Percentiles rank a stretch among this genome's conserved stretches.
phyloP scores from a whole-genome alignment of 2,329 filamentous ascomycete genomes.

The Fusarium xyrophilum region DNA sequence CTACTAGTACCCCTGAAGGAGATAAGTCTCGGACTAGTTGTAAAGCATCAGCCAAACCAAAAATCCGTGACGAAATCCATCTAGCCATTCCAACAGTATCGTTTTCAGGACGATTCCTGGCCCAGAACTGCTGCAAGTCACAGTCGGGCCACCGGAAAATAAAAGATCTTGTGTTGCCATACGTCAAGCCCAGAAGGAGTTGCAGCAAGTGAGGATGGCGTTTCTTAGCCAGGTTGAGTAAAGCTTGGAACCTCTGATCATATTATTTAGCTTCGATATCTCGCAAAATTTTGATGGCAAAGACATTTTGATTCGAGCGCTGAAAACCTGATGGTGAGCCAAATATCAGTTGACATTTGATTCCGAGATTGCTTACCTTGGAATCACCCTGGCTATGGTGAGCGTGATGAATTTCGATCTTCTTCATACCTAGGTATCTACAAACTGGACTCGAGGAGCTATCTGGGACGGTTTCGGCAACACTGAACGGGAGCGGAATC shows the following conservation, averaged over 20 bases:
- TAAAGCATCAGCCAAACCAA: not conserved
- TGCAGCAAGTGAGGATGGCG: not conserved
- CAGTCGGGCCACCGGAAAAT: not conserved
- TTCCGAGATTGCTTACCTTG: not conserved
- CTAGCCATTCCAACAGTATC: not conserved
- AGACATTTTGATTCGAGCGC: not conserved
- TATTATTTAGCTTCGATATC: not conserved
- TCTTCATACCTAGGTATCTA: not conserved
- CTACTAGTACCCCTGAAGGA: not conserved
- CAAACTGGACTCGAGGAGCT: not conserved
- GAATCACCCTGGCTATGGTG: not conserved
- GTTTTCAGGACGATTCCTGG: too few species aligned
- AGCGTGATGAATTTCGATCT: not conserved
- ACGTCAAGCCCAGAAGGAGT: not conserved
- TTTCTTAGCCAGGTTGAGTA: accelerated
- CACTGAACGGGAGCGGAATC: not conserved
- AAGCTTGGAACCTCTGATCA: not conserved
- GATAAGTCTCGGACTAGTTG: not conserved
- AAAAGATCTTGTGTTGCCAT: not conserved
- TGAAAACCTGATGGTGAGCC: not conserved
- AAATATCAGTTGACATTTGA: accelerated
- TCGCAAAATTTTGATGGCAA: not conserved
- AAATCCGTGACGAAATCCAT: not conserved
- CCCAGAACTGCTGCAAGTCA: not conserved
- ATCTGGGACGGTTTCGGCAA: not conserved